Evolutionary conservation across 208 protist genomes (phyloP), one percentile per base, ranked within the genome.

Genomic region (Lotmaria passim): DNA sequence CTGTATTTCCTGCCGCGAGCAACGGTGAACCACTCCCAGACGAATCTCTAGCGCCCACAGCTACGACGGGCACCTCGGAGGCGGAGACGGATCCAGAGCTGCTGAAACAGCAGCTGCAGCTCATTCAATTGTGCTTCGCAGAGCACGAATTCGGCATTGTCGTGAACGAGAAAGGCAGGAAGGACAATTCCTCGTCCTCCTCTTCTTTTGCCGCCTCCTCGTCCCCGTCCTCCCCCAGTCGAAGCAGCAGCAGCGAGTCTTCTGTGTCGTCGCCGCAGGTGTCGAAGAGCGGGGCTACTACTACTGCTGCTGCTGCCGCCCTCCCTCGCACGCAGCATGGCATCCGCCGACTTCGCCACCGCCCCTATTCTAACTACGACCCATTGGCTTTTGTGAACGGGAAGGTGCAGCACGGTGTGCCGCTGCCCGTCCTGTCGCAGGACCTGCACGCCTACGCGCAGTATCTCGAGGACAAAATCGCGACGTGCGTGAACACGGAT

Each of bases 131-230:
- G 0, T 96, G 91, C 69, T 96, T 96, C 71, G 79, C 77, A 39
- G 88, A 96, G 62, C 82, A 93, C 39, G 91, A 96, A 72, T 94
- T 96, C 62, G 91, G 86, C 62, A 83, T 95, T n/a, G 50, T 74
- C 0, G 59, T 87, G 28, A 76, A 90, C 2, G 75, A 76, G 33
- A 60, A 62, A 21, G 30, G 34, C 34, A 28, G 17, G 5, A 21
- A 36, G 6, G 31, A 48, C 15, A 24, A 17, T n/a, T n/a, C n/a
- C n/a, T n/a, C n/a, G n/a, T n/a, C n/a, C 39, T 36, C 63, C 21
- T 46, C 23, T 36, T n/a, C n/a, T n/a, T n/a, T n/a, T 10, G 41
- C 15, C 41, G 15, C 15, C 3, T 72, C 63, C 2, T 68, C 47
- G 4, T 64, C 60, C n/a, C 56, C 44, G 10, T 51, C 59, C 4